Evolutionary conservation across 2,329 filamentous ascomycete species (phyloP).

Genomic region (Aspergillus sp.): DNA sequence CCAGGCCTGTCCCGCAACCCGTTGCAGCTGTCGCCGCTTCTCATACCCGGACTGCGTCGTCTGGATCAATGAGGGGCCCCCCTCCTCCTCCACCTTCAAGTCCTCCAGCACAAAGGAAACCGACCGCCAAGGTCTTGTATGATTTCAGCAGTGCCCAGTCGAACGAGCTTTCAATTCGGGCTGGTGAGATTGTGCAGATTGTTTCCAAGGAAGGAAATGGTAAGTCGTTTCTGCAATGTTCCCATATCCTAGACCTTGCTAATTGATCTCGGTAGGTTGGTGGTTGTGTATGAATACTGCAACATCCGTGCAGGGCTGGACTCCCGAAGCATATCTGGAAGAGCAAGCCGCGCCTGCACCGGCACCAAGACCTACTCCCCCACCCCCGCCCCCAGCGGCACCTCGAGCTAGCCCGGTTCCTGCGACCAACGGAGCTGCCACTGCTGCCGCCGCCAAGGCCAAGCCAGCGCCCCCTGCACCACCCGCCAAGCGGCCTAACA

Average conservation of each 20-base stretch:
- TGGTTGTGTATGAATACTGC: constrained; percentile 81
- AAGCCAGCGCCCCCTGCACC: constrained; percentile 75
- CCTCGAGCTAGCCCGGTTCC: constrained; percentile 61
- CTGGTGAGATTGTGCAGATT: constrained; percentile 81
- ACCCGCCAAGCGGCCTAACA: constrained; percentile 75
- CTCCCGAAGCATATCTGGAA: constrained; percentile 90
- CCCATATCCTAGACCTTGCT: not conserved
- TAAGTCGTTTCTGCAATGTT: constrained; percentile 48
- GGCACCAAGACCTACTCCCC: constrained; percentile 59
- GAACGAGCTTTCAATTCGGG: constrained; percentile 78
- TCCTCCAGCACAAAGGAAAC: constrained; percentile 61
- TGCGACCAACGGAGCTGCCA: constrained; percentile 51
- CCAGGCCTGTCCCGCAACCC: constrained; percentile 51
- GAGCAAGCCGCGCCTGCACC: constrained; percentile 61
- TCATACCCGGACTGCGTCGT: constrained; percentile 49
- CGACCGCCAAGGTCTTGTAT: constrained; percentile 86
- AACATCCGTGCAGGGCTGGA: constrained; percentile 79
- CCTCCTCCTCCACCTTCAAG: constrained; percentile 67
- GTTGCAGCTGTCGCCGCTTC: constrained; percentile 38
- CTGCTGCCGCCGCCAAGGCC: constrained; percentile 48
- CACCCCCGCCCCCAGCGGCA: constrained; percentile 47
- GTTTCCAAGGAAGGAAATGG: constrained; percentile 95
- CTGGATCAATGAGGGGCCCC: constrained; percentile 63
- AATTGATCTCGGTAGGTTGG: constrained; percentile 65
- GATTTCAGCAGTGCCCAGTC: constrained; percentile 82